Base-by-base conservation (phyloP, 2,329 filamentous ascomycete genomes). In the Calycina herbarum region DNA sequence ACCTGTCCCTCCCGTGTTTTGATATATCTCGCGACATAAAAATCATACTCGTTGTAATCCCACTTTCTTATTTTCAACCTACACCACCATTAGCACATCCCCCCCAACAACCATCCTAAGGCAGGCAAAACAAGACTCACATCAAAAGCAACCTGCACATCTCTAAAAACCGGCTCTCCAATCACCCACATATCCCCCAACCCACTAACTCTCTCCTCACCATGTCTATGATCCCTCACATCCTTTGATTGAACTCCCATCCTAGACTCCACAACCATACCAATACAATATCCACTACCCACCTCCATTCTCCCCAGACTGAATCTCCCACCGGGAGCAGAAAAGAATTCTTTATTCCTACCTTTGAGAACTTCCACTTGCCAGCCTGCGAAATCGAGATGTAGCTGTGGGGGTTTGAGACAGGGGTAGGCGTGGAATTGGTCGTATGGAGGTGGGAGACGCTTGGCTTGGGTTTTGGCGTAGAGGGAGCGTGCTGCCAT, bases 161-260 rank as follows among this genome's bases (percentile, higher is more conserved):
- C 70, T 62, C 69, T 64, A 60, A 70, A 73, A n/a, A 73, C 70
- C 1, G 69, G 69, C 62, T 73, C 71, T 27, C 71, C 71, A 40
- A 72, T 59, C 33, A 73, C 66, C 70, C 70, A 72, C 13, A 65
- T 33, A 63, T 70, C 67, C 29, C 59, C 62, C 10, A 71, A 54
- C n/a, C 69, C 69, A 59, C 67, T 65, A 1, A 62, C 65, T 29
- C 58, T 61, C 33, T 63, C 60, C 0, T 35, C 33, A 15, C 59
- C n/a, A 24, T 54, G 61, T 13, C 27, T 29, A 11, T 40, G 17
- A 27, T 59, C 62, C 20, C 42, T 54, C 10, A 54, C 24, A 54
- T 54, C 20, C 5, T 11, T 27, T 3, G n/a, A 10, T 6, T n/a
- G 27, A 3, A 31, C 48, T 20, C 64, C 67, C 60, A 70, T 62